Base-by-base conservation (phyloP, 2,329 filamentous ascomycete genomes). In the Alternaria sp. region DNA sequence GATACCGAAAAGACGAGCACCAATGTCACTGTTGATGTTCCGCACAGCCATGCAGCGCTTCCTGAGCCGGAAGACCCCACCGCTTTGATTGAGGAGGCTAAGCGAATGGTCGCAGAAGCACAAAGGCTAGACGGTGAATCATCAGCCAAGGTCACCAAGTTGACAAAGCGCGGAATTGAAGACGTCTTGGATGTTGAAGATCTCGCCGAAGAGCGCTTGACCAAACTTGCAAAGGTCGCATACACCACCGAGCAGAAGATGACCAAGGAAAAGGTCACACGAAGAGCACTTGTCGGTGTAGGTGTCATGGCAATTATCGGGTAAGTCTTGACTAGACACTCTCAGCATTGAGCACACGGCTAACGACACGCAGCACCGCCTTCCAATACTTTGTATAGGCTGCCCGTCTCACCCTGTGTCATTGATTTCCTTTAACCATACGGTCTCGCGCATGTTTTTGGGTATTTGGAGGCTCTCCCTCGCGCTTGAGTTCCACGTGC, bases 281-380 rank as follows among this genome's bases (percentile, higher is more conserved):
- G 89, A 78, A 87, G 93, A 73, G 92, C 95, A 45, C 82, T 97
- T 61, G 85, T 96, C 63, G 94, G 95, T 58, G 86, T 98, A 52
- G 91, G 89, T 62, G 92, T 92, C 57, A 95, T 92, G 45, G 84
- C 97, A 76, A 92, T 91, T 56, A 85, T 97, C 77, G 93, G 93
- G 95, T 98, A 86, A 82, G 93, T 90, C 14, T 31, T 44, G 28
- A 21, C 26, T 24, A 21, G 26, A 11, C 28, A 10, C 9, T n/a
- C n/a, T 52, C 13, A 28, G 28, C 14, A 51, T 13, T 23, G 17
- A 21, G 36, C 44, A 39, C 39, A 44, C 11, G 49, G 14, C 71
- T 73, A 66, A 73, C 62, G 37, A 14, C 7, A 42, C 28, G 28
- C 42, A 73, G 72, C 29, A 67, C 70, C 34, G 71, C 72, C 14